Evolutionary conservation across 768 basidiomycete genomes (phyloP).

Genomic region (Coprinellus aureogranulatus): DNA sequence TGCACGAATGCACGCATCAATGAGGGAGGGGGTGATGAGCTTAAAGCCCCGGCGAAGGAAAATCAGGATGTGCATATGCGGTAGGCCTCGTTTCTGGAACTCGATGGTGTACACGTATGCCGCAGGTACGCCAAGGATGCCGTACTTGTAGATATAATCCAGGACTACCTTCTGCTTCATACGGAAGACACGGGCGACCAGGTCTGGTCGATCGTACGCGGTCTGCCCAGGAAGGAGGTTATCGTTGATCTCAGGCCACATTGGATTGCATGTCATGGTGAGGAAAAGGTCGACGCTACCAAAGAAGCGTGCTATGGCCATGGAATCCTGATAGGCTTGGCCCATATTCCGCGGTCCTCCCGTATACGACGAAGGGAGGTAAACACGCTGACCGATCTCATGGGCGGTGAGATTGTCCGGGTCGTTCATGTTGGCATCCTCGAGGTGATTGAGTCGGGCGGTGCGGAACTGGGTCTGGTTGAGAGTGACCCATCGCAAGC

Average conservation of each 20-base stretch:
- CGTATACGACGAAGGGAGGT: constrained; percentile 31
- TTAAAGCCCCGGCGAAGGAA: constrained; percentile 34
- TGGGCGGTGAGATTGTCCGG: constrained; percentile 23
- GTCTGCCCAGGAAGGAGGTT: constrained; percentile 39
- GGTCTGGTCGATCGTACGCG: constrained; percentile 42
- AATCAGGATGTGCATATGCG: constrained; percentile 52
- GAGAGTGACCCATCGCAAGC: constrained; percentile 27
- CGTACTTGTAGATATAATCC: constrained; percentile 30
- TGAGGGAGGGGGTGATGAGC: constrained; percentile 29
- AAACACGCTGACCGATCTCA: constrained; percentile 25
- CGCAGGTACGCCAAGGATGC: constrained; percentile 39
- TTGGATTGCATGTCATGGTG: constrained; percentile 49
- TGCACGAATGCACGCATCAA: constrained; percentile 42
- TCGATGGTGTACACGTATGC: constrained; percentile 53
- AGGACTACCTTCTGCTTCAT: constrained; percentile 37
- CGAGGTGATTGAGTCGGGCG: constrained; percentile 29
- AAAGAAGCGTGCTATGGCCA: constrained; percentile 38
- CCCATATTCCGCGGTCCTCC: constrained; percentile 37
- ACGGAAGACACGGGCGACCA: constrained; percentile 45
- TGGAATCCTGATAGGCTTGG: constrained; percentile 39
- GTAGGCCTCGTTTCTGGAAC: constrained; percentile 57
- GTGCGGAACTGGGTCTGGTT: constrained; percentile 34
- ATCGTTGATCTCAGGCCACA: constrained; percentile 41
- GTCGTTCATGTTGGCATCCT: constrained; percentile 12
- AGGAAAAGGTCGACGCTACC: constrained; percentile 42